Conservation (phyloP, 2,329 filamentous ascomycete species). For the Magnaporthiopsis rhizophila region DNA sequence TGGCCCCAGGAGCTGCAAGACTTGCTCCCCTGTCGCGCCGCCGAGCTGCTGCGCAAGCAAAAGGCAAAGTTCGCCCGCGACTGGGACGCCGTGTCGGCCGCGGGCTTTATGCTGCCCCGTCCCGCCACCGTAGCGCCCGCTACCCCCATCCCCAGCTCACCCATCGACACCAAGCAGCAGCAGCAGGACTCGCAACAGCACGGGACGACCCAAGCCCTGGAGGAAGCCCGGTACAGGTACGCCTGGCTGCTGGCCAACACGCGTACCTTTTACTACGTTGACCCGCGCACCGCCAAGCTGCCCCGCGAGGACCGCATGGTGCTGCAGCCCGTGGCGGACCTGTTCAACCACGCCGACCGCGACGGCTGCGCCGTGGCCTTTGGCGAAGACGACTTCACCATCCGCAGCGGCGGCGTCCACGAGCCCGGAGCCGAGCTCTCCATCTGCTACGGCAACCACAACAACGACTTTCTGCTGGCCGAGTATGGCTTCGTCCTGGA, state of each 20-base stretch:
- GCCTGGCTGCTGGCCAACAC: slow-evolving; percentile 54
- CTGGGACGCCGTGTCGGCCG: slow-evolving; percentile 21
- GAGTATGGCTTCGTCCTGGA: slow-evolving; percentile 51
- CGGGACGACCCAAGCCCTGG: background rate
- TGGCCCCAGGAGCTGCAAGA: slow-evolving; percentile 38
- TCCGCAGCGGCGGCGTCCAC: slow-evolving; percentile 44
- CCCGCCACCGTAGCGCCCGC: background rate
- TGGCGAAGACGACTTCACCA: slow-evolving; percentile 41
- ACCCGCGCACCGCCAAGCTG: slow-evolving; percentile 33
- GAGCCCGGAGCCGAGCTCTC: slow-evolving; percentile 55
- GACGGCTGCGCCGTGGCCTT: slow-evolving; percentile 44
- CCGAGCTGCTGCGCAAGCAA: slow-evolving; percentile 46
- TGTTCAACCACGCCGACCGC: slow-evolving; percentile 50
- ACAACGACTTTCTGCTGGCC: slow-evolving; percentile 63
- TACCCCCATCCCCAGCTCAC: background rate
- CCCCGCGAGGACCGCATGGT: slow-evolving; percentile 52
- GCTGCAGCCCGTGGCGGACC: slow-evolving; percentile 63
- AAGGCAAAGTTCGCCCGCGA: slow-evolving; percentile 30
- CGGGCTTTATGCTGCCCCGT: background rate
- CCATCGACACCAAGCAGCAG: background rate
- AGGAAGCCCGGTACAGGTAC: slow-evolving; percentile 33
- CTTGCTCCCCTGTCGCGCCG: slow-evolving; percentile 36
- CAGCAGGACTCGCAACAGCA: background rate
- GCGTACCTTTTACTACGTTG: slow-evolving; percentile 51
- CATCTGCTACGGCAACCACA: slow-evolving; percentile 61